A percentile compares a stretch with the other conserved stretches of the same genome.
phyloP scores from a whole-genome alignment of 2,329 filamentous ascomycete genomes.

The Emydomyces testavorans region DNA sequence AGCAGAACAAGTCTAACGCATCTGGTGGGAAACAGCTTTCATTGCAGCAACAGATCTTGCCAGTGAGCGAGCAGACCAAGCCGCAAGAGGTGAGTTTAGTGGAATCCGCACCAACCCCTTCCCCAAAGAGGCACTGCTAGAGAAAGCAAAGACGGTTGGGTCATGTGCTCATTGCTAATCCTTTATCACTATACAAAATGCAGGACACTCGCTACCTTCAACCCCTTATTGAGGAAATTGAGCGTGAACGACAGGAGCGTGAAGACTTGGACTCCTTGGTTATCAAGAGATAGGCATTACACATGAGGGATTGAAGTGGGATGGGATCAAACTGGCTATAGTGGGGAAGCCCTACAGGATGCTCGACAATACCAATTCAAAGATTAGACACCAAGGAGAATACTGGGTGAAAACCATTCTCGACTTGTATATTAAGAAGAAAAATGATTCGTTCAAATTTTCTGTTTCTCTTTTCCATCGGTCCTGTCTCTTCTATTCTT shows the following conservation, averaged over 20 bases:
- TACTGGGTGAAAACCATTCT: no score
- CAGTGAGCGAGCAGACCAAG: slow-evolving; percentile 56
- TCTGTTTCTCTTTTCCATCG: no score
- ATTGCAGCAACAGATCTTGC: slow-evolving; percentile 47
- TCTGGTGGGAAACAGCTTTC: slow-evolving; percentile 5
- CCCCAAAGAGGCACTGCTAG: not conserved
- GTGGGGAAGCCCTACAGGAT: no score
- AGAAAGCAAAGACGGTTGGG: no score
- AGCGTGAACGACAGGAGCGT: slow-evolving; percentile 55
- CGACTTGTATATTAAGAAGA: no score
- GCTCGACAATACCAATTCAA: not conserved
- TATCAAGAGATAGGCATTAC: slow-evolving; percentile 32
- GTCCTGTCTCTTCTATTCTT: no score
- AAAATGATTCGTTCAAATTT: no score
- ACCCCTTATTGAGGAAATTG: slow-evolving; percentile 57
- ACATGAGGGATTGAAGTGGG: not conserved
- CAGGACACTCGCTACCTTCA: slow-evolving; percentile 57
- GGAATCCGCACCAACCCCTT: not conserved
- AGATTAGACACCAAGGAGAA: not conserved
- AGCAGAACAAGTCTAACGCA: not conserved
- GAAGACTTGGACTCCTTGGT: slow-evolving; percentile 57
- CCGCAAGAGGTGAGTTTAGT: slow-evolving; percentile 49
- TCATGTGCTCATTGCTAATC: slow-evolving; percentile 16
- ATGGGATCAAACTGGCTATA: not conserved
- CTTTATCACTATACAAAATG: slow-evolving; percentile 15